A percentile compares a stretch with the other conserved stretches of the same genome.
Conservation (phyloP, 2,329 filamentous ascomycete species). For the Ophidiomyces ophidiicola region DNA sequence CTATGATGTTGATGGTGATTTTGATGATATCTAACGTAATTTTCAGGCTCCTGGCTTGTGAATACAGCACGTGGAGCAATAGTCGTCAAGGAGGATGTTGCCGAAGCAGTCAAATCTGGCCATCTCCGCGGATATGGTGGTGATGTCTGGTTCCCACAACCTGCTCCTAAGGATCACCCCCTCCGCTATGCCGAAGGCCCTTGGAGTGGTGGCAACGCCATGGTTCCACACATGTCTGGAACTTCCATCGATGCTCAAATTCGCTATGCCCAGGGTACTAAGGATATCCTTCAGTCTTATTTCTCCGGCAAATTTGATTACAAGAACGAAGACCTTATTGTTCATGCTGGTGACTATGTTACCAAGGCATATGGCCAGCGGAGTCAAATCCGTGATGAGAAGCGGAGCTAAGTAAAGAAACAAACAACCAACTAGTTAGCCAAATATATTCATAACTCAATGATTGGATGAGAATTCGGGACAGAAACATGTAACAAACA, state of each 20-base stretch:
- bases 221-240: constrained; percentile 97
- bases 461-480: no score
- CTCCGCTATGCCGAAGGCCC: constrained; percentile 88
- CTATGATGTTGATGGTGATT: background rate
- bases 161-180: constrained; percentile 81
- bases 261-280: constrained; percentile 75
- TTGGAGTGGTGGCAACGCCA: constrained; percentile 94
- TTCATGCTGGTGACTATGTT: constrained; percentile 79
- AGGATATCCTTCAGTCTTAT: constrained; percentile 85
- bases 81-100: constrained; percentile 98
- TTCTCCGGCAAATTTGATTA: constrained; percentile 81
- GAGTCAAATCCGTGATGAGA: constrained; percentile 16
- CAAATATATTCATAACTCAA: no score
- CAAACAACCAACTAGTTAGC: background rate
- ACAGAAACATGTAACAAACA: no score
- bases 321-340: constrained; percentile 78
- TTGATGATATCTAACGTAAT: constrained; percentile 1
- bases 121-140: constrained; percentile 48
- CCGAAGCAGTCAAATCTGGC: constrained; percentile 78
- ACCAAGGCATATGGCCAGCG: constrained; percentile 86
- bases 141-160: constrained; percentile 83
- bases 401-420: background rate
- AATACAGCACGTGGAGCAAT: constrained; percentile 99
- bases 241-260: constrained; percentile 97
- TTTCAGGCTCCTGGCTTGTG: constrained; percentile 75